phyloP scores from a whole-genome alignment of 768 basidiomycete species.

The Suillus paluster region DNA sequence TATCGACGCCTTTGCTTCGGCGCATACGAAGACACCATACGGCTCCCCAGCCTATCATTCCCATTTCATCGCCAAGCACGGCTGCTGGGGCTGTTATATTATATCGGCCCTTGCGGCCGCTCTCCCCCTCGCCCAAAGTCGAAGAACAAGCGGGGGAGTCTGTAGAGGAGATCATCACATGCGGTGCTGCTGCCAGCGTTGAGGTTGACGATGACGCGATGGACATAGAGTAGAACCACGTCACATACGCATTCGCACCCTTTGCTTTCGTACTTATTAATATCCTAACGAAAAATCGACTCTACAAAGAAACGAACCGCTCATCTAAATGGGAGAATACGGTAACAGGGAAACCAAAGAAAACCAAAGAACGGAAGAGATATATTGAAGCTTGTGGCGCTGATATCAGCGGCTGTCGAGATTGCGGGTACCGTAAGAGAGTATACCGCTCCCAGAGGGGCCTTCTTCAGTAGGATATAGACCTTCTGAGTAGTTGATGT shows the following conservation, averaged over 20 bases:
- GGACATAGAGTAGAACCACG: constrained; percentile 48
- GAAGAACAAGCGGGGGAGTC: constrained; percentile 17
- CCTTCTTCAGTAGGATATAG: constrained; percentile 39
- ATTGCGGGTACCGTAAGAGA: constrained; percentile 48
- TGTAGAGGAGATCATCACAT: constrained; percentile 16
- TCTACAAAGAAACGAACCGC: constrained; percentile 17
- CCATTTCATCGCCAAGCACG: constrained; percentile 14
- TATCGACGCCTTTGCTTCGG: constrained; percentile 48
- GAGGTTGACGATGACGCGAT: constrained; percentile 47
- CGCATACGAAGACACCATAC: constrained; percentile 43
- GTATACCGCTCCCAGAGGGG: constrained; percentile 38
- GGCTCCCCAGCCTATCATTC: constrained; percentile 23
- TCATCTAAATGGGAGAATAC: constrained; percentile 29
- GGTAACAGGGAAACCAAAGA: constrained; percentile 25
- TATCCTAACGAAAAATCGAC: constrained; percentile 28
- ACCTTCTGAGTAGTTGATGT: constrained; percentile 48
- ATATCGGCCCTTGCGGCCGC: constrained; percentile 46
- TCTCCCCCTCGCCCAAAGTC: constrained; percentile 16
- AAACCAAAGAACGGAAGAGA: constrained; percentile 9
- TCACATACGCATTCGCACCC: constrained; percentile 13
- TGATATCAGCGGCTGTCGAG: constrained; percentile 2
- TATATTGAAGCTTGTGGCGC: neutral
- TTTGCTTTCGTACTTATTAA: constrained; percentile 16
- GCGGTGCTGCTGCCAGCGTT: neutral
- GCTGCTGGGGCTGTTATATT: constrained; percentile 55